Evolutionary conservation across 2,329 filamentous ascomycete genomes (phyloP).

Genomic region (Botryosphaeria dothidea): DNA sequence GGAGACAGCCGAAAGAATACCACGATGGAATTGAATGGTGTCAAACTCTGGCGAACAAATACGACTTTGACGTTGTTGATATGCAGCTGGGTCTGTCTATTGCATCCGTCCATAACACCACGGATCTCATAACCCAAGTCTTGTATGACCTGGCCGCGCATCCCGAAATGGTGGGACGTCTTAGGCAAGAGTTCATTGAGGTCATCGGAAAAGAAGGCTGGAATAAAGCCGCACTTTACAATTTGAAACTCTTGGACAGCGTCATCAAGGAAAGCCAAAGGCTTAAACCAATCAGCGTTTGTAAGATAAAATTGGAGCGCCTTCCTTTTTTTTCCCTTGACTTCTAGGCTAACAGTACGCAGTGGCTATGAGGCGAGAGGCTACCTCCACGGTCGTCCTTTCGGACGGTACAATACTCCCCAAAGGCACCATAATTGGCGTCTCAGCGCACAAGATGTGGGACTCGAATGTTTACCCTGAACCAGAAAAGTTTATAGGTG

Average conservation of each 20-base stretch:
- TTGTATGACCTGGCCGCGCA: slow-evolving; percentile 27
- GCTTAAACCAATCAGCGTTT: background rate
- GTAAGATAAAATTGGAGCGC: too few species aligned
- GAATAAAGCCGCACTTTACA: slow-evolving; percentile 31
- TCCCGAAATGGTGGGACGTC: slow-evolving; percentile 27
- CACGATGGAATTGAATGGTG: slow-evolving; percentile 28
- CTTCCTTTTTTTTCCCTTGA: too few species aligned
- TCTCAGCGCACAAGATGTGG: slow-evolving; percentile 1
- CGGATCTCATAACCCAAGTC: slow-evolving; percentile 27
- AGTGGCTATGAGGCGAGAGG: slow-evolving; percentile 28
- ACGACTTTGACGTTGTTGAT: slow-evolving; percentile 16
- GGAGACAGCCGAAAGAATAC: slow-evolving; percentile 25
- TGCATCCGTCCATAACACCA: slow-evolving; percentile 27
- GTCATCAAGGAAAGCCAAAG: slow-evolving; percentile 37
- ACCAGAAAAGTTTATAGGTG: slow-evolving; percentile 21
- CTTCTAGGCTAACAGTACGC: too few species aligned
- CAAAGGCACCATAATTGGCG: slow-evolving; percentile 22
- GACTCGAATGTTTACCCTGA: slow-evolving; percentile 18
- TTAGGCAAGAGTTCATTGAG: slow-evolving; percentile 28
- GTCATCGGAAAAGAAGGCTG: slow-evolving; percentile 28
- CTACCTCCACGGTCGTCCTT: slow-evolving; percentile 25
- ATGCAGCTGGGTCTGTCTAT: slow-evolving; percentile 23
- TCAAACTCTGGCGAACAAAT: slow-evolving; percentile 24
- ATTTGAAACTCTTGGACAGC: slow-evolving; percentile 36
- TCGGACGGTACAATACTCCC: slow-evolving; percentile 31